Conservation (phyloP, 768 basidiomycete species). For the Chiua virens region DNA sequence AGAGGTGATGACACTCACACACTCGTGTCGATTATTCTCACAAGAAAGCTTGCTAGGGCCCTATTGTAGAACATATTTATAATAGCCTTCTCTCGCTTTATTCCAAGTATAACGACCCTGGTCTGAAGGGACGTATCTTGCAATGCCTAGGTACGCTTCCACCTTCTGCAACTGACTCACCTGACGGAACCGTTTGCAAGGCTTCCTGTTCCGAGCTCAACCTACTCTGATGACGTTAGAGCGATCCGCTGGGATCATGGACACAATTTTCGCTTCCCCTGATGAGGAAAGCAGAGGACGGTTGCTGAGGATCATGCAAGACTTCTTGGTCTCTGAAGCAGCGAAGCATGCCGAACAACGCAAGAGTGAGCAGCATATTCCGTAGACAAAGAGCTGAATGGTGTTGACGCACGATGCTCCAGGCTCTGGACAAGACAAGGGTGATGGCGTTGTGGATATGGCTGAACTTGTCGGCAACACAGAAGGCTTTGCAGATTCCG, state of each 20-base stretch:
- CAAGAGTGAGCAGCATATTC: conserved; percentile 47
- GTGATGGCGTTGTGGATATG: conserved; percentile 68
- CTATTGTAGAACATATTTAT: conserved; percentile 86
- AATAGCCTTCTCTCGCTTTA: conserved; percentile 69
- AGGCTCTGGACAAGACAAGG: conserved; percentile 24
- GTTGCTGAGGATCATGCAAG: conserved; percentile 85
- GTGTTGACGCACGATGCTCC: neutral
- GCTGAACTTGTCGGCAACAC: conserved; percentile 94
- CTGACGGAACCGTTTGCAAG: conserved; percentile 37
- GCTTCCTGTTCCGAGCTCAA: conserved; percentile 89
- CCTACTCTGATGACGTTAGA: conserved; percentile 88
- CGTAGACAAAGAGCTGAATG: neutral
- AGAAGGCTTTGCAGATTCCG: conserved; percentile 94
- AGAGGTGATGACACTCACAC: conserved; percentile 36
- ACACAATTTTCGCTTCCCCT: conserved; percentile 74
- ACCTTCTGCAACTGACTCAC: neutral
- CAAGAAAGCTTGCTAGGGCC: conserved; percentile 39
- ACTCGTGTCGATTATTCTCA: neutral
- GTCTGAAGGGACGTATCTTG: conserved; percentile 69
- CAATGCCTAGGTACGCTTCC: conserved; percentile 75
- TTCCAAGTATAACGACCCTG: conserved; percentile 56
- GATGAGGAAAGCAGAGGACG: conserved; percentile 73
- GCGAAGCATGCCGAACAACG: conserved; percentile 71
- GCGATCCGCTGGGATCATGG: conserved; percentile 82
- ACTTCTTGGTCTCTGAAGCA: conserved; percentile 84